Base-by-base conservation (phyloP, 2,329 filamentous ascomycete genomes). In the Aspergillus sergii region DNA sequence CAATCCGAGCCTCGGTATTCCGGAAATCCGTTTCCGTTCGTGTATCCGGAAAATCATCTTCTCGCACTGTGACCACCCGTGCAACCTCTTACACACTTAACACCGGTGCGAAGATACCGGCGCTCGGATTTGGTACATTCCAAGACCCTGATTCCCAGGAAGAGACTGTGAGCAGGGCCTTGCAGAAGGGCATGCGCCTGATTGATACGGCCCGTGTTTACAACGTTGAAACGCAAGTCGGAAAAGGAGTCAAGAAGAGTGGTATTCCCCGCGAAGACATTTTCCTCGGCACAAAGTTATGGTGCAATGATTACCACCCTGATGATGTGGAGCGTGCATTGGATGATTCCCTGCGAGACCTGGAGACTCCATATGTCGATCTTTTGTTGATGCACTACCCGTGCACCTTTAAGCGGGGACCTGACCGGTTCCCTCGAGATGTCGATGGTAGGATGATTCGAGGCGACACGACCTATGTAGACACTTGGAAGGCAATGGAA, bases 361-460 rank as follows among this genome's bases (percentile, higher is more conserved):
- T 88, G 68, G 84, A 83, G 41, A 80, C 87, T 16, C 86, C 86
- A 65, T 89, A 90, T 72, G 79, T 90, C 59, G 87, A 90, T 72
- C 81, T 90, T 14, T 88, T 86, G 76, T 80, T 90, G 54, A 88
- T 91, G 75, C 87, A 89, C 76, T 90, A 68, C 32, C 68, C 64
- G 14, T 68, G 66, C 45, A 67, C 66, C 8, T 66, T 68, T 39
- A 59, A 59, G 36, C 60, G 63, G 3, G 65, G n/a, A 63, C 2
- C 60, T 2, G 66, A 70, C 11, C 50, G 60, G 30, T 69, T 70
- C 12, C 68, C 68, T 8, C 43, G 64, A 89, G 90, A 71, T 83
- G 82, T 59, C 84, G 90, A 70, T 89, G 93, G 77, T 4, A 45
- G 58, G 28, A 67, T 69, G 60, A 34, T 65, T 53, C 30, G 89